These are phyloP conservation scores for Peronospora destructor DNA, from an alignment of 352 stramenopile genomes.

Conservation along the genomic window DNA sequence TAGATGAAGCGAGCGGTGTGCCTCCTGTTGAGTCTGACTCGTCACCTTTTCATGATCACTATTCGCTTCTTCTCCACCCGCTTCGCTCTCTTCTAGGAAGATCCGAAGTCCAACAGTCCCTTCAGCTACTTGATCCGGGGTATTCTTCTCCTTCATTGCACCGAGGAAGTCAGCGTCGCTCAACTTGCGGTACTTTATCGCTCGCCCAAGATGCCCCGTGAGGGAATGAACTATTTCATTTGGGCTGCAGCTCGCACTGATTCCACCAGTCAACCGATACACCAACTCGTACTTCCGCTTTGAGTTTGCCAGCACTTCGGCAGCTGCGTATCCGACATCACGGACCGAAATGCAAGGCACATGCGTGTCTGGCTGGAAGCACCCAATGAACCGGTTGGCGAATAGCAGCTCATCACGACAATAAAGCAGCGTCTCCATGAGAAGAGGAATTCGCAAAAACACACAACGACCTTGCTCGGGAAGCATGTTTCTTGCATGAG, in stretches of 20 bases:
- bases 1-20: constrained; percentile 14
- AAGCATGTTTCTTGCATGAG: constrained; percentile 40
- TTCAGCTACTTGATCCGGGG: constrained; percentile 38
- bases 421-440: constrained; percentile 75
- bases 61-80: constrained; percentile 7
- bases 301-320: constrained; percentile 38
- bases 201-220: constrained; percentile 28
- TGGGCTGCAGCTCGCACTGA: constrained; percentile 35
- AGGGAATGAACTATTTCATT: constrained; percentile 37
- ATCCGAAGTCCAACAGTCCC: constrained; percentile 50
- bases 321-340: constrained; percentile 52
- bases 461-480: constrained; percentile 40
- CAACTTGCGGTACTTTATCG: constrained; percentile 51
- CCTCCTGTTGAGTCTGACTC: constrained; percentile 8
- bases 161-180: constrained; percentile 33
- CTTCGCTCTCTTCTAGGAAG: constrained; percentile 35
- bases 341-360: constrained; percentile 62
- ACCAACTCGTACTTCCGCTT: constrained; percentile 43
- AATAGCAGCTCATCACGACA: constrained; percentile 73
- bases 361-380: constrained; percentile 36
- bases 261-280: constrained; percentile 45
- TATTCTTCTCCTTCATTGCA: constrained; percentile 47
- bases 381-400: constrained; percentile 49
- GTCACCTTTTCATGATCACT: constrained; percentile 6
- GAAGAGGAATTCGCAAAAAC: constrained; percentile 51